Conservation (phyloP, 2,329 filamentous ascomycete species). For the Didymellaceae sp. region DNA sequence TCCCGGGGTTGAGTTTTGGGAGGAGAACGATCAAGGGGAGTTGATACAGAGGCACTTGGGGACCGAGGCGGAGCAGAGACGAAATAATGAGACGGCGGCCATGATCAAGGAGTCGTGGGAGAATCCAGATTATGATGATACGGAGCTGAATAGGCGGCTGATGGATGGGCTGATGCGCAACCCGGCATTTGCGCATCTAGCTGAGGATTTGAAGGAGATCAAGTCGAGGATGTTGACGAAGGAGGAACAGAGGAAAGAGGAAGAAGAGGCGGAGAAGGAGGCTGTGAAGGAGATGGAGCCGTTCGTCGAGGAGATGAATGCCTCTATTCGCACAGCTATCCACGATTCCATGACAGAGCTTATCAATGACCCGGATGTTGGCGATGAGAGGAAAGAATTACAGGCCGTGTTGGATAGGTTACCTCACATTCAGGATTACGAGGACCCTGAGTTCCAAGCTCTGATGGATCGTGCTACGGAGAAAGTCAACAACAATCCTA, state of each 20-base stretch:
- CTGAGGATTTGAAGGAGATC: constrained; percentile 36
- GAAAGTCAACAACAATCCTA: constrained; percentile 30
- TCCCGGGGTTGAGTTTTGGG: constrained; percentile 36
- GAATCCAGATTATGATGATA: constrained; percentile 40
- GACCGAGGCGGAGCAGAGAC: constrained; percentile 33
- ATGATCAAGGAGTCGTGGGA: constrained; percentile 34
- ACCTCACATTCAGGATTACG: constrained; percentile 26
- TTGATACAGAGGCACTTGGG: too few relatives aligned
- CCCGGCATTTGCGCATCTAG: constrained; percentile 39
- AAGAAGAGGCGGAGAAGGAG: constrained; percentile 20
- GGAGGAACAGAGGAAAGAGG: constrained; percentile 6
- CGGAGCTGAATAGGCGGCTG: constrained; percentile 32
- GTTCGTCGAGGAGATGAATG: constrained; percentile 25
- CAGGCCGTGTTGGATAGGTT: constrained; percentile 33
- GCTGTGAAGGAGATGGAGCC: constrained; percentile 22
- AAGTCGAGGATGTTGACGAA: constrained; percentile 31
- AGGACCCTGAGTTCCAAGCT: constrained; percentile 30
- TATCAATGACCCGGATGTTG: constrained; percentile 39
- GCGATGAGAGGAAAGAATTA: constrained; percentile 29
- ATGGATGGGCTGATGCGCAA: constrained; percentile 39
- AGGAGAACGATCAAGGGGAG: too few relatives aligned
- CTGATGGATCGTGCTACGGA: constrained; percentile 29
- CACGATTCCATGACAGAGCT: constrained; percentile 34
- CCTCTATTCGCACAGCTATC: constrained; percentile 24
- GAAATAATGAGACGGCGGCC: constrained; percentile 27